Conservation (phyloP, 495 filamentous ascomycete species). For the Hypoxylon perforatum region DNA sequence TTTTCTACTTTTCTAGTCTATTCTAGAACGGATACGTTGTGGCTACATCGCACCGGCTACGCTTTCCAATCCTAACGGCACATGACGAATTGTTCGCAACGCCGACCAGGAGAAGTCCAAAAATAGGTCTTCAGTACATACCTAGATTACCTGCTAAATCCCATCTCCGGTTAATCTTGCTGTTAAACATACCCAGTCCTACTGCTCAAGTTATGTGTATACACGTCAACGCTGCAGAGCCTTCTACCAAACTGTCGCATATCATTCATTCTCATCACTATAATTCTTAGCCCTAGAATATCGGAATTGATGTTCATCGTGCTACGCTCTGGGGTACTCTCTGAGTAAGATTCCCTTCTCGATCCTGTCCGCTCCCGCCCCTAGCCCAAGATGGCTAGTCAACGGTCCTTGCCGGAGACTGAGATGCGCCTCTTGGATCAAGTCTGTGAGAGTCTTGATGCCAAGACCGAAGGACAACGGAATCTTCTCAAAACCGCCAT, state of each 20-base stretch:
- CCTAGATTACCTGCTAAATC: background rate
- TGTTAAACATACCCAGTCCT: too few relatives aligned
- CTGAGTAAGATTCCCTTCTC: too few relatives aligned
- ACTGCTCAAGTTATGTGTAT: too few relatives aligned
- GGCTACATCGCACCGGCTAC: constrained; percentile 16
- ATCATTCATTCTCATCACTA: too few relatives aligned
- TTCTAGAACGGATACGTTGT: constrained; percentile 16
- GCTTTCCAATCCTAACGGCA: constrained; percentile 17
- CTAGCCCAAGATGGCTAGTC: constrained; percentile 19
- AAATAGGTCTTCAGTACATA: background rate
- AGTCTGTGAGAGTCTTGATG: constrained; percentile 27
- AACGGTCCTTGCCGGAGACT: constrained; percentile 16
- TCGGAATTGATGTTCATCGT: too few relatives aligned
- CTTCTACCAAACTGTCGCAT: too few relatives aligned
- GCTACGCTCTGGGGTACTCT: too few relatives aligned
- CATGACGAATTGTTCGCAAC: background rate
- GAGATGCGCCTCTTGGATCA: constrained; percentile 35
- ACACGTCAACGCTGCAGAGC: too few relatives aligned
- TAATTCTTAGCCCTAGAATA: too few relatives aligned
- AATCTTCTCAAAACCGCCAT: constrained; percentile 25
- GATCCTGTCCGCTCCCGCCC: too few relatives aligned
- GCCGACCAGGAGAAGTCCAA: constrained; percentile 3
- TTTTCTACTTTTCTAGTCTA: constrained; percentile 1
- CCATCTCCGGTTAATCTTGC: too few relatives aligned
- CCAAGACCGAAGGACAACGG: constrained; percentile 20